These are phyloP conservation scores for Chloroidium sp. DNA, from an alignment of 163 green algal species.

Conservation along the genomic window DNA sequence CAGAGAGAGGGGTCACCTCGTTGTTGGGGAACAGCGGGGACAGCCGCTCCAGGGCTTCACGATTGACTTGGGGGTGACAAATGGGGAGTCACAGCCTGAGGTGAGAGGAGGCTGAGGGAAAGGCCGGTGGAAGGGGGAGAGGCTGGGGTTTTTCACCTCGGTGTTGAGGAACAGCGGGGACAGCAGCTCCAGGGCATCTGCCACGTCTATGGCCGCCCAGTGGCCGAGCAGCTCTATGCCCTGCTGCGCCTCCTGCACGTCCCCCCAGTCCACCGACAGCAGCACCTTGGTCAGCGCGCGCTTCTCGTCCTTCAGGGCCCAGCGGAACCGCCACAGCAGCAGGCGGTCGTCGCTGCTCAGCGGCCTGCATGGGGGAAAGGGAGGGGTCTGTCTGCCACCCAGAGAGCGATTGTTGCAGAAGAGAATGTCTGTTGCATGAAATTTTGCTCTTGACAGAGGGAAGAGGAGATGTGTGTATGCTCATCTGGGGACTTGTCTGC, in stretches of 20 bases:
- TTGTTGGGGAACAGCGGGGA: conserved; percentile 75
- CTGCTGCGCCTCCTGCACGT: conserved; percentile 60
- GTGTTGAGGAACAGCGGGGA: conserved; percentile 75
- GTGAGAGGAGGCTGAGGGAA: too few species aligned
- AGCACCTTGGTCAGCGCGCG: conserved; percentile 85
- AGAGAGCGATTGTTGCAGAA: neutral
- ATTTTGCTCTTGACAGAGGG: too few species aligned
- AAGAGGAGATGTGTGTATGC: too few species aligned
- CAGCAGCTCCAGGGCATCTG: conserved; percentile 91
- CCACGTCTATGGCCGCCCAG: conserved; percentile 78
- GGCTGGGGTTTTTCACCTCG: conserved; percentile 27
- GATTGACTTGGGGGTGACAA: too few species aligned
- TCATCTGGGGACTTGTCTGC: too few species aligned
- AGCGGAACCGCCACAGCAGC: conserved; percentile 86
- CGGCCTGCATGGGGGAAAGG: conserved; percentile 10
- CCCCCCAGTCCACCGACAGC: conserved; percentile 77
- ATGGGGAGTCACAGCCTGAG: too few species aligned
- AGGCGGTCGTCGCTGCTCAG: conserved; percentile 47
- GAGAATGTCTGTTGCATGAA: neutral
- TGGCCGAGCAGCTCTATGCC: conserved; percentile 72
- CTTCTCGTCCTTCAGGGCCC: conserved; percentile 56
- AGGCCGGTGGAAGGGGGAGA: too few species aligned
- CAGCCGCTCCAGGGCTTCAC: conserved; percentile 63
- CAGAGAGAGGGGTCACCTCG: conserved; percentile 27
- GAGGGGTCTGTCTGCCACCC: neutral